Percentiles rank a stretch among this genome's conserved stretches.
Evolutionary conservation across 345 rosid species (phyloP).

Genomic region (Euphorbia lathyris): DNA sequence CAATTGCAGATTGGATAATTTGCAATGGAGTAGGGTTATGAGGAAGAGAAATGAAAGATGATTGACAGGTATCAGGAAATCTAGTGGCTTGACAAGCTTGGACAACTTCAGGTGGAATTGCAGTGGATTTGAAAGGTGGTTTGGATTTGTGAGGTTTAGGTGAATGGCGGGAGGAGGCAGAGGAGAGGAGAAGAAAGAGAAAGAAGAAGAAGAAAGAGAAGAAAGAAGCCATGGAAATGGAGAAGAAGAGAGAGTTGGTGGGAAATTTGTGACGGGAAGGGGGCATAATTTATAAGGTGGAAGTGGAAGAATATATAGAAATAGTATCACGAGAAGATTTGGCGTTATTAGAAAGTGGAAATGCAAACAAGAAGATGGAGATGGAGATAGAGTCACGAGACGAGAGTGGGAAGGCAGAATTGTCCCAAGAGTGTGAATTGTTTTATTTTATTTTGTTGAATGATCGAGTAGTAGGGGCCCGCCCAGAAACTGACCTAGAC

Average conservation of each 20-base stretch:
- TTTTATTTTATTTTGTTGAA: no score
- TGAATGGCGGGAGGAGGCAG: conserved; percentile 15
- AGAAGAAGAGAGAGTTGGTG: conserved; percentile 10
- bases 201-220: conserved; percentile 21
- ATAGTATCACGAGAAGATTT: no score
- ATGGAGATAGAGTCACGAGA: no score
- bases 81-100: conserved; percentile 70
- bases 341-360: no score
- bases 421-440: no score
- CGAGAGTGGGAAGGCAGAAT: no score
- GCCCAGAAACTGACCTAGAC: no score
- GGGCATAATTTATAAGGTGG: not conserved
- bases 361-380: no score
- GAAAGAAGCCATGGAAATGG: conserved; percentile 31
- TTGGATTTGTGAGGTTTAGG: not conserved
- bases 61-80: conserved; percentile 42
- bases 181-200: conserved; percentile 11
- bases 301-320: no score
- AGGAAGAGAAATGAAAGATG: conserved; percentile 33
- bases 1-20: conserved; percentile 63
- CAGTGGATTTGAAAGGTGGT: conserved; percentile 1
- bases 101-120: conserved; percentile 23
- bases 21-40: conserved; percentile 46
- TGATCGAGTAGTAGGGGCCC: no score
- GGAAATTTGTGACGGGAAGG: not conserved